These are phyloP conservation scores for Coriolopsis trogii DNA, from an alignment of 1,284 basidiomycete species.

Conservation along the genomic window DNA sequence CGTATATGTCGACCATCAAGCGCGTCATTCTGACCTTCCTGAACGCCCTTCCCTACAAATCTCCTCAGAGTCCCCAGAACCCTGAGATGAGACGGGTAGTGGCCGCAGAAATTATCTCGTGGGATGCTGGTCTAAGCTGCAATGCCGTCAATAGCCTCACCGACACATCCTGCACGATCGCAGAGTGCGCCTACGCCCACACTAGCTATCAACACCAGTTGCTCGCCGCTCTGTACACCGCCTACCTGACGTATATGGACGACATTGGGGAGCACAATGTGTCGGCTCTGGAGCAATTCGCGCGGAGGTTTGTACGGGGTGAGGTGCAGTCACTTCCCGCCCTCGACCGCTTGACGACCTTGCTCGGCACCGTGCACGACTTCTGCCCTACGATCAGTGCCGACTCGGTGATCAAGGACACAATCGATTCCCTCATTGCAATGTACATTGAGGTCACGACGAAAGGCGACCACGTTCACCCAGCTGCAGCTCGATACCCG, in stretches of 20 bases:
- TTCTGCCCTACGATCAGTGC: constrained; percentile 8
- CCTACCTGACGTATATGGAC: constrained; percentile 15
- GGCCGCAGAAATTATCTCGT: constrained; percentile 12
- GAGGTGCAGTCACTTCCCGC: constrained; percentile 8
- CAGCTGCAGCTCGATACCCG: constrained; percentile 7
- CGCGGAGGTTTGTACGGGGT: constrained; percentile 8
- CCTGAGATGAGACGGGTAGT: constrained; percentile 5
- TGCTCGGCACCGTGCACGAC: constrained; percentile 10
- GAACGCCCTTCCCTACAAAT: constrained; percentile 2
- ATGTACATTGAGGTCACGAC: constrained; percentile 12
- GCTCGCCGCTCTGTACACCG: constrained; percentile 16
- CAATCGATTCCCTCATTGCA: constrained; percentile 10
- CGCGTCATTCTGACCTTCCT: constrained; percentile 8
- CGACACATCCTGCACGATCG: constrained; percentile 10
- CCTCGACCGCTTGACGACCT: constrained; percentile 10
- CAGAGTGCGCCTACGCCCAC: constrained; percentile 18
- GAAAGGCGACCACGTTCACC: constrained; percentile 1
- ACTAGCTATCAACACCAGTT: constrained; percentile 14
- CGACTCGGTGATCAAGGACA: constrained; percentile 9
- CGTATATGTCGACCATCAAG: neutral
- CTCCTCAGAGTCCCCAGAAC: constrained; percentile 2
- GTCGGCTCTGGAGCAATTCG: constrained; percentile 11
- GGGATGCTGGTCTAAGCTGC: constrained; percentile 8
- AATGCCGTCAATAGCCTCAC: neutral
- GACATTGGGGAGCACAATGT: constrained; percentile 17